These are phyloP conservation scores for Iris macrosiphon DNA, from an alignment of 106 monocot genomes.

Conservation along the genomic window DNA sequence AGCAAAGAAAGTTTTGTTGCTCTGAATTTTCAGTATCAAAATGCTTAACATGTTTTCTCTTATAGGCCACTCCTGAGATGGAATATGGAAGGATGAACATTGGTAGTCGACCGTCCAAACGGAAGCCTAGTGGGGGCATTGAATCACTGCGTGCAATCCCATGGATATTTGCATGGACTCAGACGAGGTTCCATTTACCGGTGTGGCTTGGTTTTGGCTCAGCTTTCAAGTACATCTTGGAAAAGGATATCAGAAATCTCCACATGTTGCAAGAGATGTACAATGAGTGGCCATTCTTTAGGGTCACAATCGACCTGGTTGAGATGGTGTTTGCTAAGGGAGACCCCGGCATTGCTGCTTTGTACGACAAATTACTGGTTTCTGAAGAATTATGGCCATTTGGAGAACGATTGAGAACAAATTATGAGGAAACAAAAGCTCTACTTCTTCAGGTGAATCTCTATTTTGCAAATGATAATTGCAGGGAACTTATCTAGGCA, in stretches of 20 bases:
- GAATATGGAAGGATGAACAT: slow-evolving; percentile 99
- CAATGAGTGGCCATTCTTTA: slow-evolving; percentile 94
- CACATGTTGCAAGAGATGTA: slow-evolving; percentile 78
- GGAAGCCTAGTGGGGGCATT: slow-evolving; percentile 94
- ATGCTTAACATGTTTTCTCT: no score
- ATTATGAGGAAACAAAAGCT: slow-evolving; percentile 65
- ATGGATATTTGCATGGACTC: slow-evolving; percentile 99
- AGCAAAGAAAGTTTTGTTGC: no score
- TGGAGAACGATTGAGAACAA: slow-evolving; percentile 64
- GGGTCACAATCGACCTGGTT: slow-evolving; percentile 89
- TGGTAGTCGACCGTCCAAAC: slow-evolving; percentile 85
- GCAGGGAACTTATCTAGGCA: no score
- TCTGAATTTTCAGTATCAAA: no score
- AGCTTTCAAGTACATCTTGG: slow-evolving; percentile 64
- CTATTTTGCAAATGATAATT: no score
- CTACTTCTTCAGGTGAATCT: slow-evolving; percentile 84
- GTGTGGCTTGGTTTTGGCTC: slow-evolving; percentile 96
- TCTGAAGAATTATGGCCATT: slow-evolving; percentile 71
- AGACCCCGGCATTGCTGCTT: slow-evolving; percentile 76
- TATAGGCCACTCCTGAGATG: slow-evolving; percentile 82
- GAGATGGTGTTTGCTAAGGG: slow-evolving; percentile 99
- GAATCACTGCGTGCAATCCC: slow-evolving; percentile 94
- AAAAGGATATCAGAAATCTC: slow-evolving; percentile 60
- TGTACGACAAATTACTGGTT: slow-evolving; percentile 90
- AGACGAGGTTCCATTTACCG: slow-evolving; percentile 93